Conservation (phyloP, 2,329 filamentous ascomycete genomes). For the Ascochyta clinopodiicola region DNA sequence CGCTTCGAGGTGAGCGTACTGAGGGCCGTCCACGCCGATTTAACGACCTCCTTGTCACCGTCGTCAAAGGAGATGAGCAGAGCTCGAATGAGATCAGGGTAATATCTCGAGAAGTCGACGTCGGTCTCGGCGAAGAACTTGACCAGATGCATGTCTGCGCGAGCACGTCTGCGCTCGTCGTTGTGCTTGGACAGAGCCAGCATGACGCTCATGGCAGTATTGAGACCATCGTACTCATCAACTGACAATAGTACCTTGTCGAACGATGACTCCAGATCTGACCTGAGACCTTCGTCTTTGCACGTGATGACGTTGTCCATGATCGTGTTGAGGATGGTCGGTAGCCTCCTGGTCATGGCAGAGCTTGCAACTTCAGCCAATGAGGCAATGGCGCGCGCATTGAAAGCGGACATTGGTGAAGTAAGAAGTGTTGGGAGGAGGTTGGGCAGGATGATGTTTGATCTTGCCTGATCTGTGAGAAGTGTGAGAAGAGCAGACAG, state of each 20-base stretch:
- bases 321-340: conserved; percentile 88
- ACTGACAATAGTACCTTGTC: conserved; percentile 90
- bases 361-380: conserved; percentile 88
- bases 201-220: conserved; percentile 94
- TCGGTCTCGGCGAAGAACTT: conserved; percentile 83
- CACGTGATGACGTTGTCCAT: conserved; percentile 89
- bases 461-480: conserved; percentile 89
- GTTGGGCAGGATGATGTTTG: conserved; percentile 95
- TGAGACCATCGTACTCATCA: conserved; percentile 94
- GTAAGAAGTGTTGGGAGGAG: conserved; percentile 91
- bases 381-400: conserved; percentile 91
- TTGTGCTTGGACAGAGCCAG: conserved; percentile 88
- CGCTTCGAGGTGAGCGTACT: conserved; percentile 81
- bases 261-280: conserved; percentile 80
- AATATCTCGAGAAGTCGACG: conserved; percentile 93
- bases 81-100: conserved; percentile 91
- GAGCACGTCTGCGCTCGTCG: conserved; percentile 82
- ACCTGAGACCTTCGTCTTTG: conserved; percentile 74
- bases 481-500: conserved; percentile 90
- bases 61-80: conserved; percentile 94
- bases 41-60: conserved; percentile 80
- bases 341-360: conserved; percentile 88
- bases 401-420: conserved; percentile 90
- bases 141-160: conserved; percentile 78
- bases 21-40: conserved; percentile 86